phyloP scores from a whole-genome alignment of 495 filamentous ascomycete genomes.

The Penicillium nucicola region DNA sequence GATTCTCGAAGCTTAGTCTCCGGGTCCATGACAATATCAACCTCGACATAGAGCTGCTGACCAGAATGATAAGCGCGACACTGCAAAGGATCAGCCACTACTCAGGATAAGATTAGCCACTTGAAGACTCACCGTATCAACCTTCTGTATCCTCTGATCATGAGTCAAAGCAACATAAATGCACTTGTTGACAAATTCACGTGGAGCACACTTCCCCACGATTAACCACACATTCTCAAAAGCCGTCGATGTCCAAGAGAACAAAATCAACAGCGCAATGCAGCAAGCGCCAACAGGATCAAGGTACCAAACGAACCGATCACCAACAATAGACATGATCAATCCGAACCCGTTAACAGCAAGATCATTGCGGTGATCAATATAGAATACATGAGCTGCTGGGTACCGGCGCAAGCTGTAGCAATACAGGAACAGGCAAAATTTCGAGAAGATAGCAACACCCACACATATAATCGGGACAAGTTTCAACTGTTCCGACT shows the following conservation, averaged over 20 bases:
- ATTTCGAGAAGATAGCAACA: slow-evolving; percentile 41
- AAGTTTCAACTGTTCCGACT: slow-evolving; percentile 40
- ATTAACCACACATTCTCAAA: slow-evolving; percentile 56
- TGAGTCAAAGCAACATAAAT: slow-evolving; percentile 56
- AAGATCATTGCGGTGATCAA: slow-evolving; percentile 56
- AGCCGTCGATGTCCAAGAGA: slow-evolving; percentile 53
- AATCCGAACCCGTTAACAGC: slow-evolving; percentile 53
- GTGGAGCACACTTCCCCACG: slow-evolving; percentile 52
- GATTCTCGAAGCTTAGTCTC: slow-evolving; percentile 45
- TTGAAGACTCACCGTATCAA: slow-evolving; percentile 44
- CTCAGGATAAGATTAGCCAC: not conserved
- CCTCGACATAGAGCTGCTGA: slow-evolving; percentile 54
- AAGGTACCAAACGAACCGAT: slow-evolving; percentile 52
- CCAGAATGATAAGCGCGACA: slow-evolving; percentile 54
- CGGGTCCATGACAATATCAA: slow-evolving; percentile 57
- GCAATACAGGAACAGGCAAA: slow-evolving; percentile 48
- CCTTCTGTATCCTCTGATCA: slow-evolving; percentile 48
- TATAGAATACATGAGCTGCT: slow-evolving; percentile 51
- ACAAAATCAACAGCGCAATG: slow-evolving; percentile 52
- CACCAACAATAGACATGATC: slow-evolving; percentile 52
- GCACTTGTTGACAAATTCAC: slow-evolving; percentile 53
- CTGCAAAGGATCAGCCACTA: not conserved
- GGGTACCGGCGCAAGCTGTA: slow-evolving; percentile 49
- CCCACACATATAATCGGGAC: slow-evolving; percentile 51
- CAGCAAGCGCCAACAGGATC: slow-evolving; percentile 55